Conservation (phyloP, 257 asterid species). For the Jasminum sambac region DNA sequence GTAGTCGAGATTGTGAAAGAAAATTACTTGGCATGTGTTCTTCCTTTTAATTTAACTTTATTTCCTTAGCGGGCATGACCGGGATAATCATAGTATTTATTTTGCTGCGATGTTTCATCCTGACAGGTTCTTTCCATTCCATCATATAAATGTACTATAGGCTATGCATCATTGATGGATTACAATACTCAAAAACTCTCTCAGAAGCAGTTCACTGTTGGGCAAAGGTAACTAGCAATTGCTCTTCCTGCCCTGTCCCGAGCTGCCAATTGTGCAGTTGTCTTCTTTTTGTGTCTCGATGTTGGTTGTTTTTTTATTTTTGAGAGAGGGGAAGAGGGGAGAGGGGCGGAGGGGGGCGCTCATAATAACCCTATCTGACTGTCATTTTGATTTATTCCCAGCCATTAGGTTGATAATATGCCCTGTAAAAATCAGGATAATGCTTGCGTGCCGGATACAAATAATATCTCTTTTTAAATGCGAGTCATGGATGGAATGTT, state of each 20-base stretch:
- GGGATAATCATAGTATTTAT: conserved; percentile 11
- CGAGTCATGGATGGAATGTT: neutral
- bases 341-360: too few relatives aligned
- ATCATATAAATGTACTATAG: conserved; percentile 53
- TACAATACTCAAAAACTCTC: conserved; percentile 85
- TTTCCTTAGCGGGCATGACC: conserved; percentile 3
- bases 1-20: conserved; percentile 85
- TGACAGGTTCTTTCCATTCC: conserved; percentile 88
- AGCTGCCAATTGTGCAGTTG: neutral
- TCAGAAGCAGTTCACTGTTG: conserved; percentile 54
- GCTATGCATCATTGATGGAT: conserved; percentile 78
- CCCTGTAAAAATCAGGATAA: conserved; percentile 11
- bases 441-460: neutral
- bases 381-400: neutral
- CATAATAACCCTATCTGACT: neutral
- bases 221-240: conserved; percentile 68
- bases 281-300: neutral
- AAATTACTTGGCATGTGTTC: conserved; percentile 69
- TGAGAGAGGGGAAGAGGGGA: too few relatives aligned
- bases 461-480: neutral
- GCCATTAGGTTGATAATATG: neutral
- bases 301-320: too few relatives aligned
- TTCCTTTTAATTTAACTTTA: conserved; percentile 10
- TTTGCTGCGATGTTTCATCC: neutral
- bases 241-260: neutral